Evolutionary conservation across 106 monocot species (phyloP), one percentile per base, ranked within the genome.

Genomic region (Agapanthus africanus): DNA sequence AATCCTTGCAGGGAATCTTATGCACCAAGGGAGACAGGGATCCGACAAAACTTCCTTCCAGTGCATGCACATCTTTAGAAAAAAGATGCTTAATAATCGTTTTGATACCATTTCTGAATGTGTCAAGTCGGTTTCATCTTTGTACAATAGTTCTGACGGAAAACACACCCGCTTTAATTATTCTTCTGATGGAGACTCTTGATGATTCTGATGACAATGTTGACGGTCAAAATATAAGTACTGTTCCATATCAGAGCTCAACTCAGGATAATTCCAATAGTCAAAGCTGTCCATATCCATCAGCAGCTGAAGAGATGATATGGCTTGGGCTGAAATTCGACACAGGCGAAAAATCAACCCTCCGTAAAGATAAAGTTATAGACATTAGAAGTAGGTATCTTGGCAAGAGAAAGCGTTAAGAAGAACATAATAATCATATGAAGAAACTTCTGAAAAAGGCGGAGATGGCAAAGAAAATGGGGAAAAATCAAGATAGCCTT

Each of bases 281-380:
- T 54, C 77, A 81, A 37, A 63, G 77, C 54, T 97, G 92, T 77
- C 97, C 97, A 42, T 97, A 97, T 76, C 92, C 97, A 63, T 97
- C 97, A 71, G 88, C 79, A 59, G 73, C 84, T 54, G 97, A 97
- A 79, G 97, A 97, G 68, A 82, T 86, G 79, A 70, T 39, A 31
- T 79, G 97, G 37, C 89, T 92, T 70, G 87, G 88, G 22, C 70
- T 89, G 71, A 85, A 85, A 74, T 36, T 66, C 73, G 71, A 72
- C 42, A 54, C 30, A 50, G 23, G 49, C 59, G 22, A 76, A 78
- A 62, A 39, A 42, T 33, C 41, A 44, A 28, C 7, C 69, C 19
- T 44, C 38, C 18, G 63, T 2, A 41, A 66, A 51, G 34, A 70
- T 22, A 69, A 78, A 16, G 13, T 42, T 63, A 52, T 9, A 37